A percentile compares a stretch with the other conserved stretches of the same genome.
These are phyloP conservation scores for Apophysomyces ossiformis DNA, from an alignment of 371 early-diverging fungal species.

Conservation along the genomic window DNA sequence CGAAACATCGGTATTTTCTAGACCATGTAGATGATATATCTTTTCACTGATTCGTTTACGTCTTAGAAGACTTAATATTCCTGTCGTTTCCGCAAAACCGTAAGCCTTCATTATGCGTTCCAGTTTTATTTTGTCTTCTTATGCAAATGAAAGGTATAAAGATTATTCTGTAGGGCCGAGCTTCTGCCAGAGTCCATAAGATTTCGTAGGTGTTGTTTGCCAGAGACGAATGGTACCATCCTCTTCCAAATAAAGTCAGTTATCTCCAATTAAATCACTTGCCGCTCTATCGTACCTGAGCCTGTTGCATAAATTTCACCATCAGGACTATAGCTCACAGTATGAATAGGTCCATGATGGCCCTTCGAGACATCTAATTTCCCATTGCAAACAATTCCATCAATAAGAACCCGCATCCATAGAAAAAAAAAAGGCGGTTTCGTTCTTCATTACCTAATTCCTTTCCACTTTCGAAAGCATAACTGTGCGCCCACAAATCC, in stretches of 20 bases:
- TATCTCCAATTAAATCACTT: background rate
- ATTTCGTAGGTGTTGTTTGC: conserved; percentile 73
- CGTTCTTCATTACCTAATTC: conserved; percentile 48
- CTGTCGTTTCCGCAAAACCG: no score
- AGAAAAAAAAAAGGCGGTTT: background rate
- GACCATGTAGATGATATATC: no score
- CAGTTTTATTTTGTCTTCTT: no score
- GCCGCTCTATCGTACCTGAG: conserved; percentile 49
- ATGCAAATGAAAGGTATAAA: background rate
- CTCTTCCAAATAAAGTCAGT: conserved; percentile 41
- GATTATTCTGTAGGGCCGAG: background rate
- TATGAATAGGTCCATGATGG: conserved; percentile 88
- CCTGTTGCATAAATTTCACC: conserved; percentile 90
- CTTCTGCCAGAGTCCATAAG: conserved; percentile 79
- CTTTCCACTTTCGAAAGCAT: conserved; percentile 73
- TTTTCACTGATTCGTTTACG: no score
- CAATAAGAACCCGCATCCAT: no score
- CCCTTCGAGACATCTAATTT: conserved; percentile 78
- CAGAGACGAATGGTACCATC: conserved; percentile 81
- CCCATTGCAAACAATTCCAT: background rate
- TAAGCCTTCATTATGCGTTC: no score
- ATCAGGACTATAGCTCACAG: conserved; percentile 88
- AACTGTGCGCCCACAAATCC: conserved; percentile 82
- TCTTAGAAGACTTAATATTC: no score
- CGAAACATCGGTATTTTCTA: no score